Conservation (phyloP, 2,329 filamentous ascomycete genomes). For the Lizonia empirigonia region DNA sequence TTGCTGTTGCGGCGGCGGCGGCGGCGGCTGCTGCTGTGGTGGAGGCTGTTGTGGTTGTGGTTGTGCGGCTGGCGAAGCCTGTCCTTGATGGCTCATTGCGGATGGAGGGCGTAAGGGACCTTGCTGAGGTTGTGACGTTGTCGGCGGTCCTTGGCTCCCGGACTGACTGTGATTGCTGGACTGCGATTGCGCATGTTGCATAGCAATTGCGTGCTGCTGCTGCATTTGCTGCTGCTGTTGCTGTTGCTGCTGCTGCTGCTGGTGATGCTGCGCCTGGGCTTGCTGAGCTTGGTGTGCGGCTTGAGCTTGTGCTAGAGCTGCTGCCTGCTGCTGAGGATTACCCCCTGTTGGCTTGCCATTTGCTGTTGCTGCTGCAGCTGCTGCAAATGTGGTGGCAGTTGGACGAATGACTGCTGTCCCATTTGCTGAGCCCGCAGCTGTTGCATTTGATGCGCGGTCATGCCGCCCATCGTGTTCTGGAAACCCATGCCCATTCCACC, state of each 20-base stretch:
- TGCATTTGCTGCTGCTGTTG: constrained; percentile 51
- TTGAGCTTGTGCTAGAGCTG: constrained; percentile 56
- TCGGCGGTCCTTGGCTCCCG: constrained; percentile 47
- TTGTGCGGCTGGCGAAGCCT: constrained; percentile 47
- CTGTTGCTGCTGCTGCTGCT: constrained; percentile 49
- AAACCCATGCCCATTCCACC: constrained; percentile 59
- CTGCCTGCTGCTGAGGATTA: constrained; percentile 49
- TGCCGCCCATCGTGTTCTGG: constrained; percentile 60
- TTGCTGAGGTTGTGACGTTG: constrained; percentile 44
- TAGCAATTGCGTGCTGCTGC: constrained; percentile 49
- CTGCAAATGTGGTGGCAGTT: constrained; percentile 47
- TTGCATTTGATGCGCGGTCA: constrained; percentile 51
- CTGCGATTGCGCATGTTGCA: constrained; percentile 58
- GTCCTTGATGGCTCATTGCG: constrained; percentile 48
- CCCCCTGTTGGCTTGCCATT: constrained; percentile 49
- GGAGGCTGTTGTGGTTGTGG: constrained; percentile 46
- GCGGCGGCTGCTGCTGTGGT: constrained; percentile 48
- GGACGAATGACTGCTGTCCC: constrained; percentile 30
- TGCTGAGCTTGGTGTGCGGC: constrained; percentile 50
- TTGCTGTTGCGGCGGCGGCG: constrained; percentile 50
- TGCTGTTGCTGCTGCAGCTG: constrained; percentile 55
- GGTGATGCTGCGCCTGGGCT: constrained; percentile 50
- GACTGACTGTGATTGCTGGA: constrained; percentile 56
- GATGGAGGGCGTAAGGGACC: constrained; percentile 48
- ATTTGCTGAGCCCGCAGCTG: constrained; percentile 36